Evolutionary conservation across 106 monocot genomes (phyloP), one percentile per base, ranked within the genome.

Genomic region (Allium cepa): DNA sequence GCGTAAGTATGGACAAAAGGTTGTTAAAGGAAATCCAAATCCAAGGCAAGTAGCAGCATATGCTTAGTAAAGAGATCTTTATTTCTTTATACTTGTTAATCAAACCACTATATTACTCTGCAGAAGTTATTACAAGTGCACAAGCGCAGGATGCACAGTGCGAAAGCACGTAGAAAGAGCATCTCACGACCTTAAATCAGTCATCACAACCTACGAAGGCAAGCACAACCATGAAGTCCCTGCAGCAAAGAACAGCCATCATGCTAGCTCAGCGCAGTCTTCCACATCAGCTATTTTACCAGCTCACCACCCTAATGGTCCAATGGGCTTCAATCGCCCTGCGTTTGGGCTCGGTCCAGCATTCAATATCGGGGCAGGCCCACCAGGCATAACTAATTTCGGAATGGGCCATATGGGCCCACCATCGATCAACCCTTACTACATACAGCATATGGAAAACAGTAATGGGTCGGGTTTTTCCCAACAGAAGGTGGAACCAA

Each of bases 1-100:
- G 97, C 81, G 97, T 64, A 97, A 97, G 82, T 97, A 97, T 69
- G 97, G 97, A 15, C 97, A 97, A 68, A 97, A 97, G 70, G 92
- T 97, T 13, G 97, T 97, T 62, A 97, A 97, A 78, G 92, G 92
- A 50, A 97, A 97, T 71, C 82, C 92, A 60, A 92, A 92, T 74
- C 97, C 97, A 45, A 92, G 97, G 96, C 92, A 60, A 62, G 65
- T 4, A 14, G 13, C 67, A 45, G 16, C 18, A 50, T 47, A 4
- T 9, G 15, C 3, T 9, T 64, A 49, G 8, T 13, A 9, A 16
- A 26, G 9, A 7, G 3, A 49, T 1, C n/a, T 49, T 49, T 8
- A 55, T 11, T 64, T n/a, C 47, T 11, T 10, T 11, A 18, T 49
- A 15, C 52, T 56, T 26, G 46, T 18, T 56, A 69, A 69, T 22